Percentiles rank a stretch among this genome's conserved stretches.
These are phyloP conservation scores for Microbotryomycetes sp. DNA, from an alignment of 1,284 basidiomycete species.

Conservation along the genomic window DNA sequence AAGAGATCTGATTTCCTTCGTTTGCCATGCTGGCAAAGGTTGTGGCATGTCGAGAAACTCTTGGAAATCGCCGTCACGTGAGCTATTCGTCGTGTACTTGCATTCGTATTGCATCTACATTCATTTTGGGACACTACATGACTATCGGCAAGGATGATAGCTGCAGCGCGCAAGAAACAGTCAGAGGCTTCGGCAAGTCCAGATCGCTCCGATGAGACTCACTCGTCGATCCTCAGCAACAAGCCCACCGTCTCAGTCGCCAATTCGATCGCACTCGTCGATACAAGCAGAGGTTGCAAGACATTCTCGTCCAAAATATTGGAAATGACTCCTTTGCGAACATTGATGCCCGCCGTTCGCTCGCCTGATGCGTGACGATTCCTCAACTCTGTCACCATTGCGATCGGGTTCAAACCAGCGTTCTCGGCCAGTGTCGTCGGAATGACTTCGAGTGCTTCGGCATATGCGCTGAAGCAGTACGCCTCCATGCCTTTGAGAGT, in stretches of 20 bases:
- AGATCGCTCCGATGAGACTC: constrained; percentile 39
- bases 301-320: constrained; percentile 74
- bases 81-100: no score
- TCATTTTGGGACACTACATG: no score
- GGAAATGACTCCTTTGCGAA: constrained; percentile 57
- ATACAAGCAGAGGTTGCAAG: constrained; percentile 90
- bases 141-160: constrained; percentile 1
- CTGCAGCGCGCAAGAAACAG: neutral
- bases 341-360: constrained; percentile 93
- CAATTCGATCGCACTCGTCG: constrained; percentile 90
- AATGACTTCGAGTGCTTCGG: constrained; percentile 95
- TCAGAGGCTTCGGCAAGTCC: no score
- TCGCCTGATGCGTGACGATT: constrained; percentile 96
- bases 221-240: constrained; percentile 94
- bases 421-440: constrained; percentile 98
- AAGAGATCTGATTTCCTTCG: constrained; percentile 45
- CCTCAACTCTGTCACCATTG: constrained; percentile 94
- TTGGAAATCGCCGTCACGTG: no score
- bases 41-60: no score
- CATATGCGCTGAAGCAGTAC: constrained; percentile 98
- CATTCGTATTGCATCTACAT: no score
- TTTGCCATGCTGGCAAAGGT: constrained; percentile 17
- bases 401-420: constrained; percentile 94
- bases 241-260: constrained; percentile 97
- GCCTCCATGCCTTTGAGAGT: constrained; percentile 97